These are phyloP conservation scores for Syzygium aromaticum DNA, from an alignment of 345 rosid species.

Conservation along the genomic window DNA sequence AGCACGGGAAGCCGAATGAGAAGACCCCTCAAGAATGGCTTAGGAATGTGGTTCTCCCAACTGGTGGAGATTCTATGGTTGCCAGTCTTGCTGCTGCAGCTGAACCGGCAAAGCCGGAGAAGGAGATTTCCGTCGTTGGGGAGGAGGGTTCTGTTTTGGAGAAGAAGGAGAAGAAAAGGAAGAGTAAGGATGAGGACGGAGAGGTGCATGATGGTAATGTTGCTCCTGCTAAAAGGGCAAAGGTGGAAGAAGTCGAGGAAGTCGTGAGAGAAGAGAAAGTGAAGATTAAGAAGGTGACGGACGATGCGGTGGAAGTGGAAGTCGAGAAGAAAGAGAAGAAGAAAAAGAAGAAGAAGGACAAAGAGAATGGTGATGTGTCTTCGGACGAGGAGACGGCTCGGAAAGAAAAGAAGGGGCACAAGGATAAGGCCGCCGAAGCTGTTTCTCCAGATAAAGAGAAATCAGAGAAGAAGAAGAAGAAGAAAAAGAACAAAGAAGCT, in stretches of 20 bases:
- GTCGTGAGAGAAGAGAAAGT: slow-evolving; percentile 18
- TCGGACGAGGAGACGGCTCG: slow-evolving; percentile 21
- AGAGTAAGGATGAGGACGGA: slow-evolving; percentile 2
- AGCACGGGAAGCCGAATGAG: slow-evolving; percentile 84
- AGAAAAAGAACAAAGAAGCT: slow-evolving; percentile 55
- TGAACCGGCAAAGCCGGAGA: slow-evolving; percentile 10
- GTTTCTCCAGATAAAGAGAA: slow-evolving; percentile 31
- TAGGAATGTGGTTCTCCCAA: slow-evolving; percentile 63
- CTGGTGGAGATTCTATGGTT: slow-evolving; percentile 65
- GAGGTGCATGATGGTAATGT: slow-evolving; percentile 24
- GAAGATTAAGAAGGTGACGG: slow-evolving; percentile 24
- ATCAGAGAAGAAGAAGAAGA: slow-evolving; percentile 60
- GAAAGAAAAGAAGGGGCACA: slow-evolving; percentile 42
- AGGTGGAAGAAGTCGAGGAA: slow-evolving; percentile 23
- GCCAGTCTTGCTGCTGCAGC: slow-evolving; percentile 66
- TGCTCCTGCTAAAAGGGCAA: slow-evolving; percentile 49
- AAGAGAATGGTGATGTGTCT: slow-evolving; percentile 26
- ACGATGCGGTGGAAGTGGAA: slow-evolving; percentile 16
- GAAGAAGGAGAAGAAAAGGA: slow-evolving; percentile 28
- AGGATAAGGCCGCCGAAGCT: slow-evolving; percentile 20
- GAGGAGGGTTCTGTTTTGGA: slow-evolving; percentile 13
- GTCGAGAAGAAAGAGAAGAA: slow-evolving; percentile 36
- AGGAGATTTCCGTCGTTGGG: neutral
- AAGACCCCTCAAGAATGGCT: slow-evolving; percentile 73
- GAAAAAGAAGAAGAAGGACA: slow-evolving; percentile 44